Evolutionary conservation across 805 yeast species (phyloP), one percentile per base, ranked within the genome.

Genomic region (Zygoascus flipseniorum): DNA sequence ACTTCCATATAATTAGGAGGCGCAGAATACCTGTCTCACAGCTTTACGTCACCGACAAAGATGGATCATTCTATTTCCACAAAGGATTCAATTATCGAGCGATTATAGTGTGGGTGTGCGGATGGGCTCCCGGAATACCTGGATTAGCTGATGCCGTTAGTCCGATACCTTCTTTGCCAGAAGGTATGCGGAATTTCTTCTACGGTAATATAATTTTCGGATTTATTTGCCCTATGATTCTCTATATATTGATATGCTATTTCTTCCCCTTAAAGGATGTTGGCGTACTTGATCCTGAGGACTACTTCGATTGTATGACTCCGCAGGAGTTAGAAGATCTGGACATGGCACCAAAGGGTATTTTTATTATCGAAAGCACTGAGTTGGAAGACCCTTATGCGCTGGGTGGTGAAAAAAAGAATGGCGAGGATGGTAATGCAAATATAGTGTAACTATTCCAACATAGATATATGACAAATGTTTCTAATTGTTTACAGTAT

Each of bases 191-290:
- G 6, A 70, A 74, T 54, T 74, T 69, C 59, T 76, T 69, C 60
- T 66, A 72, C 51, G 78, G 76, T 51, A 76, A 74, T 52, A 67
- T 73, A 13, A 66, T 76, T 55, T 74, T 72, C 56, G 73, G 75
- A 2, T 74, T 75, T 52, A 54, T 63, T 19, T 19, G 37, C n/a
- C 48, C 50, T 31, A 18, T 75, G 54, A 60, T 64, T 55, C 53
- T 70, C 6, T 72, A 74, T 55, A 71, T 66, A 68, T 55, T 60
- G 5, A 50, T 71, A 31, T 69, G 70, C 52, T 42, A 60, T 26
- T 44, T 69, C n/a, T 73, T 64, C 62, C 80, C 80, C 32, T 50
- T 66, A 43, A 58, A 61, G 23, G 69, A 69, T 31, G 56, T 62
- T 0, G 68, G 70, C 16, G 63, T 58, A 43, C 61, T 62, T 10